A percentile compares a stretch with the other conserved stretches of the same genome.
Evolutionary conservation across 1,284 basidiomycete genomes (phyloP).

Genomic region (Marasmius fiardii): DNA sequence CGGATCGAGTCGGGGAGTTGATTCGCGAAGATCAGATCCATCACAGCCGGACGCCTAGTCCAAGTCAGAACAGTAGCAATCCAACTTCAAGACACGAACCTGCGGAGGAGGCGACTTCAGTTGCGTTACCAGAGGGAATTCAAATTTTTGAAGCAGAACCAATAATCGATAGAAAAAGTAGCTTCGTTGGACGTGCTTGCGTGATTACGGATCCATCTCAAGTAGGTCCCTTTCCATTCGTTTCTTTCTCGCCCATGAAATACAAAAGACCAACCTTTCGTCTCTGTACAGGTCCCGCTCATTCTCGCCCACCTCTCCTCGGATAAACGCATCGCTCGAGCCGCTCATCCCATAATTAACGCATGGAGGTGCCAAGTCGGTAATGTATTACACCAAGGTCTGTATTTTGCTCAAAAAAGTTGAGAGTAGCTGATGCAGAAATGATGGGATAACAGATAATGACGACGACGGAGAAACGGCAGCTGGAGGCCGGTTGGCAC

Average conservation of each 20-base stretch:
- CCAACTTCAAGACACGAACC: neutral
- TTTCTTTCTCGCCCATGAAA: neutral
- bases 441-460: no score
- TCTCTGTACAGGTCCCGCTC: conserved; percentile 54
- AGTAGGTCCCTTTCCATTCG: conserved; percentile 34
- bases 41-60: neutral
- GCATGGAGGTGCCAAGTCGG: conserved; percentile 81
- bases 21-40: conserved; percentile 44
- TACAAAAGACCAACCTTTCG: neutral
- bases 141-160: conserved; percentile 69
- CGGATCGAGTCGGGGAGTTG: conserved; percentile 54
- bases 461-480: conserved; percentile 93
- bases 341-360: conserved; percentile 87
- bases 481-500: conserved; percentile 83
- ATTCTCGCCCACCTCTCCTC: conserved; percentile 72
- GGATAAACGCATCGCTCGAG: conserved; percentile 71
- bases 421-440: neutral
- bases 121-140: conserved; percentile 55
- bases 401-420: conserved; percentile 8
- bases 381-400: conserved; percentile 70
- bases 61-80: no score
- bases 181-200: conserved; percentile 83
- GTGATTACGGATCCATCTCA: conserved; percentile 74
- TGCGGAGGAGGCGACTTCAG: conserved; percentile 8
- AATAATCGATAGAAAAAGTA: conserved; percentile 80